A percentile compares a stretch with the other conserved stretches of the same genome.
Evolutionary conservation across 331 rosid genomes (phyloP).

Genomic region (Malus hybrid): DNA sequence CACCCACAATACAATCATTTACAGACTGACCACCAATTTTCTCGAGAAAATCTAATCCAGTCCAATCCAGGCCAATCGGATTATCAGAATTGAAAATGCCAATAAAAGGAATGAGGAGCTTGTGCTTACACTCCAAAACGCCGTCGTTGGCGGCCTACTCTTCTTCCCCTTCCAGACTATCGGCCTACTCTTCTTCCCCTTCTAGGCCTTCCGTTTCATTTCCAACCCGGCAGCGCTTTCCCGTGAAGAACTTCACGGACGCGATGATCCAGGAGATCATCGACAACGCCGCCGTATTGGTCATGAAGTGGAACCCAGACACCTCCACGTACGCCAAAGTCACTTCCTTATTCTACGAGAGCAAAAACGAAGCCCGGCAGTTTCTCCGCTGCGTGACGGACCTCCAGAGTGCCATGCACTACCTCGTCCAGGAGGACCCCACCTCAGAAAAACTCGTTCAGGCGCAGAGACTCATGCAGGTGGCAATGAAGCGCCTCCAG

Average conservation of each 20-base stretch:
- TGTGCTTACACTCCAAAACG: constrained; percentile 26
- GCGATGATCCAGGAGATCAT: constrained; percentile 18
- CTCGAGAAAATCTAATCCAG: background rate
- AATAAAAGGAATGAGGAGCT: constrained; percentile 36
- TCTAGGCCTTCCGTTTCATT: constrained; percentile 11
- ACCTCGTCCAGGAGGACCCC: constrained; percentile 26
- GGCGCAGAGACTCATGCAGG: constrained; percentile 52
- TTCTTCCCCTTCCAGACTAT: constrained; percentile 10
- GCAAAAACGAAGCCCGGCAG: constrained; percentile 46
- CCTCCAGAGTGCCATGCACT: constrained; percentile 67
- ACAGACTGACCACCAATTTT: background rate
- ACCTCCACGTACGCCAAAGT: constrained; percentile 38
- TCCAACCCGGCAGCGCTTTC: constrained; percentile 8
- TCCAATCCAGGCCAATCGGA: background rate
- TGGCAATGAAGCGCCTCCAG: constrained; percentile 67
- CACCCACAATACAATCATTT: background rate
- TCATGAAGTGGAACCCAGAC: constrained; percentile 61
- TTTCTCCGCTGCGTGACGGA: constrained; percentile 43
- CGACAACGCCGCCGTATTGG: constrained; percentile 32
- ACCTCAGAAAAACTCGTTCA: constrained; percentile 37
- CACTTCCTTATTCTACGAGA: constrained; percentile 57
- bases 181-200: constrained; percentile 12
- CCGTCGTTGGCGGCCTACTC: constrained; percentile 16
- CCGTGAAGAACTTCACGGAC: constrained; percentile 15
- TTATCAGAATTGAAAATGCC: constrained; percentile 16